Conservation (phyloP, 305 asterid genomes). For the Fraxinus sp. region DNA sequence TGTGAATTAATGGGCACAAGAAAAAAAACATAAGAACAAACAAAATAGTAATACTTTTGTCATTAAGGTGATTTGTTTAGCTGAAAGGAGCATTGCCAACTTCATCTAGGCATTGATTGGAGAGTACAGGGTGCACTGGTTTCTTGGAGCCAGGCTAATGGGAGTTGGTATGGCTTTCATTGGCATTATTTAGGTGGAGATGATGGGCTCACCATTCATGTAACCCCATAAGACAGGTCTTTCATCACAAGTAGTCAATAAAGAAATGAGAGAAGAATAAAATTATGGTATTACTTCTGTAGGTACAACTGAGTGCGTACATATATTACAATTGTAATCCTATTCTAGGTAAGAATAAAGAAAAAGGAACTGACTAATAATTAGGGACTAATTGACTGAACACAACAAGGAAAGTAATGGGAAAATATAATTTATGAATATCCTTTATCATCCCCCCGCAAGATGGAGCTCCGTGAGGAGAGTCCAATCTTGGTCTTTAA, state of each 20-base stretch:
- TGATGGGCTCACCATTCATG: not conserved
- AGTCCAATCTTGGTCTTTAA: too few species aligned
- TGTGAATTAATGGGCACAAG: not conserved
- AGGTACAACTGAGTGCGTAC: too few species aligned
- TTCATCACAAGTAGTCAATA: not conserved
- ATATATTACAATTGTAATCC: too few species aligned
- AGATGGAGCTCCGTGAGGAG: too few species aligned
- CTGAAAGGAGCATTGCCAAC: not conserved
- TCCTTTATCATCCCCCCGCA: too few species aligned
- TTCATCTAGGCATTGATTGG: not conserved
- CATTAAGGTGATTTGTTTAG: not conserved
- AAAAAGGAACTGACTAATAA: too few species aligned
- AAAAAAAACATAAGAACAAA: not conserved
- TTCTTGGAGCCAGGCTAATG: not conserved
- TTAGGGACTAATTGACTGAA: too few species aligned
- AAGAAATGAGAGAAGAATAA: too few species aligned
- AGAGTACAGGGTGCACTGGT: not conserved
- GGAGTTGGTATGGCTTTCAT: not conserved
- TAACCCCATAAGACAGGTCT: not conserved
- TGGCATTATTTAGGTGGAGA: not conserved
- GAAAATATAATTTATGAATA: too few species aligned
- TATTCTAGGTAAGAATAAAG: too few species aligned
- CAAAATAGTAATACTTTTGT: not conserved
- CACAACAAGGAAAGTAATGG: too few species aligned
- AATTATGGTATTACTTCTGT: too few species aligned